Base-by-base conservation (phyloP, 495 filamentous ascomycete species). In the Evansstolkia leycettana region DNA sequence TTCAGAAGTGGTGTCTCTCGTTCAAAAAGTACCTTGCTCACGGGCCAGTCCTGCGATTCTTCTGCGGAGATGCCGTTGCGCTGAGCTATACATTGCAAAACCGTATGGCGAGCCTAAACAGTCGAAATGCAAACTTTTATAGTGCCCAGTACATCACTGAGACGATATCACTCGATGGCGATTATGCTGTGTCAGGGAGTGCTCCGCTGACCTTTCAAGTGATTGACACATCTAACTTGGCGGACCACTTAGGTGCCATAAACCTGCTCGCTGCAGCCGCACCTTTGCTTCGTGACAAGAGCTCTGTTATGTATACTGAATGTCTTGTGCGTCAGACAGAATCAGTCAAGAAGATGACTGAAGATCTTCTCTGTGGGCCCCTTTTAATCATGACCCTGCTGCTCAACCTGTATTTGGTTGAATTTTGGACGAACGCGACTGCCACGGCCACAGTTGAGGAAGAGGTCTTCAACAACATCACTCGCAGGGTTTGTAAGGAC, bases 151-250 rank as follows among this genome's bases (percentile, higher is more conserved):
- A 74, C 37, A 42, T 19, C 18, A 10, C 13, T 16, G 19, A 18
- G 8, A n/a, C 24, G 7, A 26, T 26, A 26, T 26, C 24, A 7
- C 7, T 26, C 7, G 24, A 26, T 7, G 24, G n/a, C 7, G 24
- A 26, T 26, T 26, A 26, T 26, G 7, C 7, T n/a, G 24, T 7
- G 7, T 35, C 23, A 9, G 42, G 42, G 11, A 35, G 36, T 5
- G 61, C 60, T 8, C 67, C 69, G 9, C 37, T 40, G 19, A 31
- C 52, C 17, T 78, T 78, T 34, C 57, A 76, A 38, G 54, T 70
- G n/a, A 72, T 79, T 26, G 70, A 79, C 40, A 76, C 73, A 1
- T 73, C 68, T 4, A 70, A 68, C 36, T 50, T 76, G 5, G 45
- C 50, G 13, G 69, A 73, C 40, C 55, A 70, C 32, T 8, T 68